Evolutionary conservation across 345 rosid genomes (phyloP), one percentile per base, ranked within the genome.

Genomic region (Isatis tinctoria): DNA sequence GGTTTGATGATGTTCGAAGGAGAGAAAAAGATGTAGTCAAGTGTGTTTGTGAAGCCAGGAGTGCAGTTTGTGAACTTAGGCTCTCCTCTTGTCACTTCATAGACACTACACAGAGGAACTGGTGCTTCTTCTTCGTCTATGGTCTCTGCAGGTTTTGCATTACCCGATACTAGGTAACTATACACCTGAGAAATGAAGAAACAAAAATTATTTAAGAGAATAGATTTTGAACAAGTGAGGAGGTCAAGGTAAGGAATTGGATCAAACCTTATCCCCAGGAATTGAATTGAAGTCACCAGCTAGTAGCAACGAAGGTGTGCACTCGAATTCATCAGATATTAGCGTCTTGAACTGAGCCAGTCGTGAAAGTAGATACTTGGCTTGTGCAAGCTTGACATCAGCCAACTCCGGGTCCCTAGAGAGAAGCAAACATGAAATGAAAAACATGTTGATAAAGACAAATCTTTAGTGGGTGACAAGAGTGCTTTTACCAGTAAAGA

Each of bases 371-470:
- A 92, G 94, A 83, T 90, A 85, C 12, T 84, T 92, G 63, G 97
- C 97, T 81, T 95, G 99, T 26, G 98, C 97, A 63, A 95, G 97
- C 89, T 95, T 92, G 54, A 92, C 97, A 78, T 95, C 98, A 45
- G 88, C 92, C 85, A 85, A 85, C 70, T 84, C 84, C 37, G 97
- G 99, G 82, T 95, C 99, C 98, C 97, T 95, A 85, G 40, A 65
- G 63, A 75, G 33, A 22, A 72, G 51, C 26, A 22, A 63, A 64
- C 26, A 30, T 66, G 37, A 37, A 22, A 63, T 62, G 52, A 33
- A 13, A 33, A 18, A 56, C 51, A 44, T 33, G 59, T 39, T 60
- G 37, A 13, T 14, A 36, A 10, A 51, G 5, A 45, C 11, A 12
- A 8, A 18, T 39, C 73, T 72, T 40, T 16, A 75, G 36, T 59